Percentiles rank a stretch among this genome's conserved stretches.
Evolutionary conservation across 2,329 filamentous ascomycete species (phyloP).

Genomic region (Penicillium brasilianum): DNA sequence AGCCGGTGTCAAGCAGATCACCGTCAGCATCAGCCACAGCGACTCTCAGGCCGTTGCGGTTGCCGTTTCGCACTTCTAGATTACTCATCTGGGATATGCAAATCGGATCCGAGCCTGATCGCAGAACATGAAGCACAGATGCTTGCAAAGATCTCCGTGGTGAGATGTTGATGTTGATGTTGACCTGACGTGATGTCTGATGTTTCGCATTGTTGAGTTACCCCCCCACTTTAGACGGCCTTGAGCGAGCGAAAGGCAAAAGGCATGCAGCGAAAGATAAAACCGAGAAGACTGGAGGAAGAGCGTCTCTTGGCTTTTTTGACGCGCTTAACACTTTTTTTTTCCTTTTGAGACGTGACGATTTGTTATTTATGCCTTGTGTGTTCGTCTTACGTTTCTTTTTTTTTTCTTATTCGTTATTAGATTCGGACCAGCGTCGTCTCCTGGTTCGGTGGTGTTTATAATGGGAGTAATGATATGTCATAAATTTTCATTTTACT

Average conservation of each 20-base stretch:
- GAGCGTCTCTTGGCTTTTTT: slow-evolving; percentile 1
- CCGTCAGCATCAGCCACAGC: slow-evolving; percentile 93
- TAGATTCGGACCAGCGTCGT: slow-evolving; percentile 31
- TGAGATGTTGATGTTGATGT: slow-evolving; percentile 6
- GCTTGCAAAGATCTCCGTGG: neutral
- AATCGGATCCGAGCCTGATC: no score
- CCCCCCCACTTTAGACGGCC: neutral
- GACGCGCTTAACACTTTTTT: slow-evolving; percentile 13
- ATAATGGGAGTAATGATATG: slow-evolving; percentile 36
- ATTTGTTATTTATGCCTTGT: slow-evolving; percentile 34
- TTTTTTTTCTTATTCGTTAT: slow-evolving; percentile 17
- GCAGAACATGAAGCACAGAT: neutral
- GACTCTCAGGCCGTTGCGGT: slow-evolving; percentile 94
- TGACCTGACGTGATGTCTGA: slow-evolving; percentile 19
- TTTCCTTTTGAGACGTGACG: slow-evolving; percentile 32
- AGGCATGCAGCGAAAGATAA: neutral
- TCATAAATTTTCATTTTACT: slow-evolving; percentile 19
- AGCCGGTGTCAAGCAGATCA: slow-evolving; percentile 85
- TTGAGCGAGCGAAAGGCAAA: neutral
- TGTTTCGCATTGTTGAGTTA: slow-evolving; percentile 18
- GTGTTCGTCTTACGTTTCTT: neutral
- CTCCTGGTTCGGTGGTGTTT: slow-evolving; percentile 34
- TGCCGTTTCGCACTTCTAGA: slow-evolving; percentile 74
- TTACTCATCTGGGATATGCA: neutral
- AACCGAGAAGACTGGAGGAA: neutral